Conservation (phyloP, 1,139 yeast genomes). For the Scheffersomyces parashehatae region DNA sequence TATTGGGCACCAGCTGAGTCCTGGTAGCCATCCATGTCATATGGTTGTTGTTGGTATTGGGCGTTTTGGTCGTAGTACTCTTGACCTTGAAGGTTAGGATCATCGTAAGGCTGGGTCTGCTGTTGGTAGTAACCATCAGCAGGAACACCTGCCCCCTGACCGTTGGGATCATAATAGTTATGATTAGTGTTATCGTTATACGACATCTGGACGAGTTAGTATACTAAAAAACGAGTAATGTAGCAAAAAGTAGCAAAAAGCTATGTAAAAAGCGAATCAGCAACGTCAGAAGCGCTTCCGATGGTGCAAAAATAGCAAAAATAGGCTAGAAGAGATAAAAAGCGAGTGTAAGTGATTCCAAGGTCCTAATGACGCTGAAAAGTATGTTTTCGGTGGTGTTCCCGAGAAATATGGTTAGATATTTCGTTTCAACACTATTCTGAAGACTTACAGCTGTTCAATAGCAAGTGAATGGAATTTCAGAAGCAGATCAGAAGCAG, state of each 20-base stretch:
- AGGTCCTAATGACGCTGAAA: too few relatives aligned
- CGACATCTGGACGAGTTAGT: constrained; percentile 45
- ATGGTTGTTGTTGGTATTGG: constrained; percentile 55
- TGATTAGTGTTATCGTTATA: constrained; percentile 49
- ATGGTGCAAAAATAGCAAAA: too few relatives aligned
- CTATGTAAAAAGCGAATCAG: too few relatives aligned
- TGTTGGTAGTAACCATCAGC: constrained; percentile 51
- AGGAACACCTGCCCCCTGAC: constrained; percentile 33
- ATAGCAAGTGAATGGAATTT: too few relatives aligned
- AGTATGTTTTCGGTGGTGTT: too few relatives aligned
- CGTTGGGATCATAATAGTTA: constrained; percentile 50
- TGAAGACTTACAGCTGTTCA: too few relatives aligned
- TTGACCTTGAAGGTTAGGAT: constrained; percentile 20
- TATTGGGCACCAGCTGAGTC: constrained; percentile 30
- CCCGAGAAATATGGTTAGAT: too few relatives aligned
- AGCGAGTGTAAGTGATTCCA: too few relatives aligned
- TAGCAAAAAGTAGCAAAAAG: background rate
- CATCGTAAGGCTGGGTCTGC: constrained; percentile 43
- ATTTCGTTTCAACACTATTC: too few relatives aligned
- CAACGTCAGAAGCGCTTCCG: too few relatives aligned
- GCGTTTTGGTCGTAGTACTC: constrained; percentile 50
- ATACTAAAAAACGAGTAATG: constrained; percentile 4
- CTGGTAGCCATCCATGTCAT: constrained; percentile 50
- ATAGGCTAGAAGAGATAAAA: too few relatives aligned
- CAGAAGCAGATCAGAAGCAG: too few relatives aligned